A percentile compares a stretch with the other conserved stretches of the same genome.
Conservation (phyloP, 805 yeast species). For the Tetrapisispora namnaoensis region DNA sequence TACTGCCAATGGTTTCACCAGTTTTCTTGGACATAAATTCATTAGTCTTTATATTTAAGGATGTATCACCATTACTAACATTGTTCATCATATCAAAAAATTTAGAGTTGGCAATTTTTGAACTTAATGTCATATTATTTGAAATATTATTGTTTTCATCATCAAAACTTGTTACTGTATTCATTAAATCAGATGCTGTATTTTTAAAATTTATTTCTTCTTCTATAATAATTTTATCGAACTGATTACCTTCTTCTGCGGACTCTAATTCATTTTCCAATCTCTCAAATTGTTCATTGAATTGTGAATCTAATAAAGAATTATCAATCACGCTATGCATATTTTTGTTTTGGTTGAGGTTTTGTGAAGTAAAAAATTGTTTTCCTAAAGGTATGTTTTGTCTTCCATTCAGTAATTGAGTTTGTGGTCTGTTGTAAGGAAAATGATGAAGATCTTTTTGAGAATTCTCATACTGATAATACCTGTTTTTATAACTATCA, state of each 20-base stretch:
- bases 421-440: background rate
- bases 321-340: background rate
- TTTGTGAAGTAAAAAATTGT: background rate
- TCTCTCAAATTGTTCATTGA: slow-evolving; percentile 17
- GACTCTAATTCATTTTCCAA: slow-evolving; percentile 17
- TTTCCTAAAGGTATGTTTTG: background rate
- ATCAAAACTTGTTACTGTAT: slow-evolving; percentile 6
- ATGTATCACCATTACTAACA: slow-evolving; percentile 24
- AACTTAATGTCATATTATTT: slow-evolving; percentile 8
- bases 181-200: slow-evolving; percentile 20
- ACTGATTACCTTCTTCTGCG: background rate
- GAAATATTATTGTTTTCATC: background rate
- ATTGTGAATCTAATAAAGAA: slow-evolving; percentile 5
- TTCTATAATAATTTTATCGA: background rate
- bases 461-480: slow-evolving; percentile 14
- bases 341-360: no score
- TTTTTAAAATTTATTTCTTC: slow-evolving; percentile 21
- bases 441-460: background rate
- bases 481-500: slow-evolving; percentile 20
- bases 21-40: slow-evolving; percentile 18
- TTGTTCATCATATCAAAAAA: slow-evolving; percentile 24
- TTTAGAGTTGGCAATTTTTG: slow-evolving; percentile 22
- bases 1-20: slow-evolving; percentile 22
- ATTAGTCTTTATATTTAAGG: slow-evolving; percentile 4
- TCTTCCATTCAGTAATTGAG: background rate